A percentile compares a stretch with the other conserved stretches of the same genome.
Evolutionary conservation across 2,329 filamentous ascomycete genomes (phyloP).

Genomic region (Cadophora sp.): DNA sequence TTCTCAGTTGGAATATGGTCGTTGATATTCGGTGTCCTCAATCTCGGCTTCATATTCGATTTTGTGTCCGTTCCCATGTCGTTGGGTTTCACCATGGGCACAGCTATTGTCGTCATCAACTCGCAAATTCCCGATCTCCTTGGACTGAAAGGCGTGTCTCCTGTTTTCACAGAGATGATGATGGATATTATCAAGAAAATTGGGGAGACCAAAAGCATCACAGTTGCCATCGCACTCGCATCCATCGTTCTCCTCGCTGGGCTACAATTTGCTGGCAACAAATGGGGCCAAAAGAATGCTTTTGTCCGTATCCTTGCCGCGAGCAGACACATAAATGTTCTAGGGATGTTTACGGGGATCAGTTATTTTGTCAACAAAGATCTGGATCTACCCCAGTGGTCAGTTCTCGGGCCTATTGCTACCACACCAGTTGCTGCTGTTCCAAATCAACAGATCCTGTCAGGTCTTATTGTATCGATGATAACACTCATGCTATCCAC

Average conservation of each 20-base stretch:
- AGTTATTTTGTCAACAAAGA: constrained; percentile 67
- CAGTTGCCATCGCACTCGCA: constrained; percentile 62
- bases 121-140: constrained; percentile 59
- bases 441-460: neutral
- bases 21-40: constrained; percentile 64
- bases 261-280: constrained; percentile 64
- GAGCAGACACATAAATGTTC: constrained; percentile 64
- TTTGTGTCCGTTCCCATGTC: constrained; percentile 71
- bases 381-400: constrained; percentile 61
- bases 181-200: constrained; percentile 65
- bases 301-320: constrained; percentile 64
- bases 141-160: constrained; percentile 52
- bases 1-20: constrained; percentile 69
- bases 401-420: constrained; percentile 58
- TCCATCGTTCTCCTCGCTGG: constrained; percentile 57
- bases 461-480: neutral
- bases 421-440: constrained; percentile 45
- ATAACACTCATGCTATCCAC: constrained; percentile 44
- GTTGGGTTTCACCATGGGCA: constrained; percentile 69
- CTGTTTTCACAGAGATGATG: constrained; percentile 62
- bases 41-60: constrained; percentile 69
- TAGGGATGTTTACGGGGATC: constrained; percentile 68
- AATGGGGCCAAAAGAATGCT: constrained; percentile 64
- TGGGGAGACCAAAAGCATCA: constrained; percentile 58
- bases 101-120: constrained; percentile 69